Evolutionary conservation across 1,284 basidiomycete genomes (phyloP).

Genomic region (Salmacisia buchloeana): DNA sequence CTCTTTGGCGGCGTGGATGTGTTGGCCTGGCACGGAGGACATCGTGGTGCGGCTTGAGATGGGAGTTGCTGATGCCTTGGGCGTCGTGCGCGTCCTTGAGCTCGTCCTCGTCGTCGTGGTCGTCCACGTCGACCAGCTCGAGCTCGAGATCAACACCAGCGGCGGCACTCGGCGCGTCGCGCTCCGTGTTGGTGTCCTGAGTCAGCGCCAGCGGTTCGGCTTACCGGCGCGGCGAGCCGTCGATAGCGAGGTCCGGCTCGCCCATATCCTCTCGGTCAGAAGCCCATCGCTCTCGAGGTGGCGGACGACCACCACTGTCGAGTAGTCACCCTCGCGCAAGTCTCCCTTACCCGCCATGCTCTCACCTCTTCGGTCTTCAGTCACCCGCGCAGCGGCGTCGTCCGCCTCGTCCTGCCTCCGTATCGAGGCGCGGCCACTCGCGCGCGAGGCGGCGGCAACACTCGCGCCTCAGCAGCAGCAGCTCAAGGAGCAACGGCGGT

Average conservation of each 20-base stretch:
- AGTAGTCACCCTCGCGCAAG: too few species aligned
- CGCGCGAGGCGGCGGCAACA: not conserved
- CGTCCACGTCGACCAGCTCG: too few species aligned
- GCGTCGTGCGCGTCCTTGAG: not conserved
- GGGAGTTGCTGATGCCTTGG: not conserved
- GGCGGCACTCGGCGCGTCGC: not conserved
- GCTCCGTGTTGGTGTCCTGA: too few species aligned
- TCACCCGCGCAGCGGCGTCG: not conserved
- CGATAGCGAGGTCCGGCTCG: too few species aligned
- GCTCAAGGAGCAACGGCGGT: conserved; percentile 10
- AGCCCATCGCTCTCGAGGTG: too few species aligned
- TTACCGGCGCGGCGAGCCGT: too few species aligned
- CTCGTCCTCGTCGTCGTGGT: too few species aligned
- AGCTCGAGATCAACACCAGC: not conserved
- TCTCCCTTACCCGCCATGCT: too few species aligned
- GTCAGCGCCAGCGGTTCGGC: too few species aligned
- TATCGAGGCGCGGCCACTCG: not conserved
- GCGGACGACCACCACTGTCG: too few species aligned
- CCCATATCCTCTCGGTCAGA: too few species aligned
- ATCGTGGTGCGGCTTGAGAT: too few species aligned
- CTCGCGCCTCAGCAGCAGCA: not conserved
- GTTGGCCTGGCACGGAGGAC: conserved; percentile 2
- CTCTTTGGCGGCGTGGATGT: conserved; percentile 13
- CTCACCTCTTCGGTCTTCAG: not conserved
- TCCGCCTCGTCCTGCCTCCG: not conserved